Evolutionary conservation across 2,329 filamentous ascomycete genomes (phyloP), one percentile per base, ranked within the genome.

Genomic region (Fusarium sp.): DNA sequence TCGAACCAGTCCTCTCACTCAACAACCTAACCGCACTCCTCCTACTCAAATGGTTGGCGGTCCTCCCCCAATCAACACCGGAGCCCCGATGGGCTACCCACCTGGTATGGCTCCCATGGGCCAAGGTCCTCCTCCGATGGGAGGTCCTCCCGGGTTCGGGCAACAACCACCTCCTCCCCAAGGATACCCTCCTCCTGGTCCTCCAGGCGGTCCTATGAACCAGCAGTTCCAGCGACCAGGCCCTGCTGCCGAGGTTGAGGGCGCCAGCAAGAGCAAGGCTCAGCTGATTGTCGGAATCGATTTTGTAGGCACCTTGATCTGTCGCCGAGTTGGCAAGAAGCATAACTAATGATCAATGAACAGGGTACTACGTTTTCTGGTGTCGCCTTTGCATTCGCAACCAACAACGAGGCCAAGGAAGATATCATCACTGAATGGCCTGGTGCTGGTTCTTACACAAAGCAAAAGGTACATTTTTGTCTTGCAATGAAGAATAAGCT

Each of bases 401-500:
- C 95, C 64, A 98, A 98, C 83, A 97, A 95, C 74, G 94, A 98
- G 81, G 94, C 94, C 65, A 97, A 97, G 80, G 96, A 98, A 82
- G 95, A 98, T 80, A 98, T 98, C 76, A 99, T 99, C 76, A 97
- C 95, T 69, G 96, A 99, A 83, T 99, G 96, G 96, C 96, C 96
- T 26, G 96, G 96, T 74, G 94, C 96, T 37, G 96, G 96, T 73
- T 98, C 96, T 59, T 95, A 97, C 80, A 97, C 96, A 52, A 98
- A 98, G 84, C 96, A 99, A 83, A 99, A 99, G 91, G 95, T 97
- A 80, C 46, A 80, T 62, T 14, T 49, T 21, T 42, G 9, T 42
- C 30, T 13, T 43, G 54, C 39, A 23, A 21, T 46, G 45, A 12
- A 7, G 13, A 28, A 14, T 30, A 37, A 46, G n/a, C 26, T 16